Percentiles rank a stretch among this genome's conserved stretches.
These are phyloP conservation scores for Flaveria trinervia DNA, from an alignment of 129 eudicot species.

Conservation along the genomic window DNA sequence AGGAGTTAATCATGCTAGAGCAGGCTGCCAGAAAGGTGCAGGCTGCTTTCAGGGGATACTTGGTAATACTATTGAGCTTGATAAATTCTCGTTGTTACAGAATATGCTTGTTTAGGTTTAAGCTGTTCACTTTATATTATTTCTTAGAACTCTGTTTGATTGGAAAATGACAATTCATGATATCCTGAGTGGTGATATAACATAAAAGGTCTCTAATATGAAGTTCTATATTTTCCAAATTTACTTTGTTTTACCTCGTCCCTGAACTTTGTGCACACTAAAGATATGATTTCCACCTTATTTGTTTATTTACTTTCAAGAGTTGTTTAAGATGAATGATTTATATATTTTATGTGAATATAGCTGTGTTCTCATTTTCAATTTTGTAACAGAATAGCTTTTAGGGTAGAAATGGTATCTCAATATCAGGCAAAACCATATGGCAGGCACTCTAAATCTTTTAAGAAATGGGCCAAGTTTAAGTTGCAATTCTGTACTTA, in stretches of 20 bases:
- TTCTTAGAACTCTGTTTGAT: not conserved
- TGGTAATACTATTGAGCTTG: constrained; percentile 56
- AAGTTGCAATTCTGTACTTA: not conserved
- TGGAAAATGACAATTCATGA: not conserved
- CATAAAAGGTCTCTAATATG: not conserved
- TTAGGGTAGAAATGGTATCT: not conserved
- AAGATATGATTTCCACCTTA: not conserved
- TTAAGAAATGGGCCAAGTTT: not conserved
- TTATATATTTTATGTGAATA: not conserved
- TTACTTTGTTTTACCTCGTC: constrained; percentile 1
- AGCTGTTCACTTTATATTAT: not conserved
- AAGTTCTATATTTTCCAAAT: not conserved
- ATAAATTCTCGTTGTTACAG: not conserved
- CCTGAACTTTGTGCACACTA: not conserved
- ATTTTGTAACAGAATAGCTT: not conserved
- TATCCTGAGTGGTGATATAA: not conserved
- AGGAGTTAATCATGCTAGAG: constrained; percentile 57
- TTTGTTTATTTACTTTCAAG: not conserved
- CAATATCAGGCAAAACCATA: constrained; percentile 5
- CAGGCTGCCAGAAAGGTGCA: constrained; percentile 89
- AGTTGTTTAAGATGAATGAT: not conserved
- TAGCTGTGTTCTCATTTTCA: constrained; percentile 8
- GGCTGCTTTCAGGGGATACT: constrained; percentile 95
- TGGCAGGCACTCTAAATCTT: not conserved
- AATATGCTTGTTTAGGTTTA: constrained; percentile 5